phyloP scores from a whole-genome alignment of 1,139 yeast genomes.

The Suhomyces taliae region DNA sequence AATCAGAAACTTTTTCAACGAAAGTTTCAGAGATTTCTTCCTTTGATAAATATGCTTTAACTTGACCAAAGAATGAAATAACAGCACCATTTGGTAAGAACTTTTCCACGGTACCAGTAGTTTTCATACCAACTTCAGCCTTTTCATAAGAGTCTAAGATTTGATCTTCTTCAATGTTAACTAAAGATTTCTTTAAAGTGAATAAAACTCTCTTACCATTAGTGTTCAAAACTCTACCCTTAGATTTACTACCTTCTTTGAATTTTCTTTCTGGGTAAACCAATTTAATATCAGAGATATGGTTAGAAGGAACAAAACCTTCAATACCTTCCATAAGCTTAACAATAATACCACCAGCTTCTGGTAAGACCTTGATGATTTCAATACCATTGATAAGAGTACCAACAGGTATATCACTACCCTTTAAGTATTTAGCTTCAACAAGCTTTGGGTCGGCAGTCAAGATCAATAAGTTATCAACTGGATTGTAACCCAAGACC shows the following conservation, averaged over 20 bases:
- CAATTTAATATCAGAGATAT: slow-evolving; percentile 81
- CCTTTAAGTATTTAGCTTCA: slow-evolving; percentile 61
- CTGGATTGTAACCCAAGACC: slow-evolving; percentile 63
- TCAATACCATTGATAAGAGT: slow-evolving; percentile 56
- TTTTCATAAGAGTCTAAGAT: slow-evolving; percentile 52
- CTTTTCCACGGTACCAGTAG: slow-evolving; percentile 74
- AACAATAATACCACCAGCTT: slow-evolving; percentile 63
- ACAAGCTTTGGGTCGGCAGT: slow-evolving; percentile 68
- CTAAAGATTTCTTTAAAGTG: slow-evolving; percentile 82
- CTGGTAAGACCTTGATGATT: slow-evolving; percentile 64
- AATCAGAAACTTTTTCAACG: slow-evolving; percentile 74
- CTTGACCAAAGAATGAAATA: slow-evolving; percentile 76
- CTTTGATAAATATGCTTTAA: slow-evolving; percentile 80
- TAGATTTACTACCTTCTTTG: slow-evolving; percentile 78
- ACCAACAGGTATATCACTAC: slow-evolving; percentile 77
- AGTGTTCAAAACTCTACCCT: slow-evolving; percentile 60
- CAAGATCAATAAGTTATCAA: slow-evolving; percentile 67
- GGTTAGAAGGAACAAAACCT: slow-evolving; percentile 73
- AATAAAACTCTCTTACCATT: slow-evolving; percentile 48
- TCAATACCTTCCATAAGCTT: slow-evolving; percentile 65
- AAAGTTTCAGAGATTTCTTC: slow-evolving; percentile 88
- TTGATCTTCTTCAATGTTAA: slow-evolving; percentile 62
- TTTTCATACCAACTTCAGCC: slow-evolving; percentile 58
- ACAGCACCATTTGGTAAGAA: slow-evolving; percentile 78
- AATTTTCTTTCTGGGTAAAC: slow-evolving; percentile 90